These are phyloP conservation scores for Trypanosoma rangeli DNA, from an alignment of 208 protist species.

Conservation along the genomic window DNA sequence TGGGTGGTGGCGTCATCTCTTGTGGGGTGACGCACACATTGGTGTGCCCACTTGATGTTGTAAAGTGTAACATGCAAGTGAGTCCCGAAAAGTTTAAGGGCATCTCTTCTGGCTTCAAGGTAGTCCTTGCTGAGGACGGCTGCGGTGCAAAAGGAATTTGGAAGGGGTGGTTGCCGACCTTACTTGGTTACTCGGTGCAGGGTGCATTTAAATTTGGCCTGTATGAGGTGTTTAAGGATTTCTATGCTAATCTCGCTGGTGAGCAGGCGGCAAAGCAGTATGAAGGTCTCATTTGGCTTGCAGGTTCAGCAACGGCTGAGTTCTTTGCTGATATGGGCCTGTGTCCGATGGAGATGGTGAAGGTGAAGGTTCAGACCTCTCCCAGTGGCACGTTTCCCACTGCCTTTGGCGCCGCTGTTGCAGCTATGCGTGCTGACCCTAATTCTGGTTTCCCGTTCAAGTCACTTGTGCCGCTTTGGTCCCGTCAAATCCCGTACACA, in stretches of 20 bases:
- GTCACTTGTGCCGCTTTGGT: slow-evolving; percentile 90
- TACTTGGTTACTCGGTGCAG: slow-evolving; percentile 93
- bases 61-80: slow-evolving; percentile 96
- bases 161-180: slow-evolving; percentile 91
- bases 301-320: slow-evolving; percentile 94
- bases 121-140: slow-evolving; percentile 72
- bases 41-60: slow-evolving; percentile 95
- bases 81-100: slow-evolving; percentile 88
- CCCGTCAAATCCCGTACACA: slow-evolving; percentile 95
- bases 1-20: slow-evolving; percentile 91
- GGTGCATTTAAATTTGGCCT: slow-evolving; percentile 94
- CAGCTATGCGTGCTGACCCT: slow-evolving; percentile 67
- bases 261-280: slow-evolving; percentile 79
- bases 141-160: slow-evolving; percentile 68
- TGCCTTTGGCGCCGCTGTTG: slow-evolving; percentile 56
- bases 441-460: slow-evolving; percentile 88
- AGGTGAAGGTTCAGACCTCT: slow-evolving; percentile 93
- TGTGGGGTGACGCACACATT: slow-evolving; percentile 95
- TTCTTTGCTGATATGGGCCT: slow-evolving; percentile 96
- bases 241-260: slow-evolving; percentile 85
- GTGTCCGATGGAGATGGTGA: slow-evolving; percentile 95
- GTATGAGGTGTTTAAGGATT: slow-evolving; percentile 95
- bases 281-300: slow-evolving; percentile 83
- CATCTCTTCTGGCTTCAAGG: slow-evolving; percentile 61
- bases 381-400: slow-evolving; percentile 83